Conservation (phyloP, 805 yeast species). For the Ogataea salicorniae region DNA sequence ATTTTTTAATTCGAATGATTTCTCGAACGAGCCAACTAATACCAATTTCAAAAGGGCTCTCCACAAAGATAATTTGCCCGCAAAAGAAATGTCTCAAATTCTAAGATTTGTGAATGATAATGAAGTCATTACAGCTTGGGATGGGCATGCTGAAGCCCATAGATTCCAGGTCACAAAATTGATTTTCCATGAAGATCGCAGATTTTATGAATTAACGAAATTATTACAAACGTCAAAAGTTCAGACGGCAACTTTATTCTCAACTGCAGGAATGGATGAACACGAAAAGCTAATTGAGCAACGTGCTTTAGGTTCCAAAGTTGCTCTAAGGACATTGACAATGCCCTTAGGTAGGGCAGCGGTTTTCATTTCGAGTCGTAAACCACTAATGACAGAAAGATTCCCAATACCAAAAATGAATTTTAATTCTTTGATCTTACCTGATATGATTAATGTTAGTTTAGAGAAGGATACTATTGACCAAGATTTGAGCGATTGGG, state of each 20-base stretch:
- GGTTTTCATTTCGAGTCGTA: conserved; percentile 57
- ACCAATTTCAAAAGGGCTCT: conserved; percentile 2
- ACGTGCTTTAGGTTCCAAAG: conserved; percentile 51
- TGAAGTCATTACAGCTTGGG: conserved; percentile 57
- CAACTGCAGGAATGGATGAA: conserved; percentile 41
- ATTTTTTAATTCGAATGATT: conserved; percentile 7
- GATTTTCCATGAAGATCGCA: conserved; percentile 70
- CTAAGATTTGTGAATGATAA: conserved; percentile 35
- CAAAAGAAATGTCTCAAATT: conserved; percentile 40
- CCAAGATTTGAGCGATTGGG: conserved; percentile 63
- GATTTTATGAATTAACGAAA: conserved; percentile 72
- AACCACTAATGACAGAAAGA: conserved; percentile 79
- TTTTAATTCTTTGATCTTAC: conserved; percentile 58
- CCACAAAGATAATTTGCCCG: conserved; percentile 2
- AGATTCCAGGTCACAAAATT: conserved; percentile 61
- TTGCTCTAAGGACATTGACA: conserved; percentile 67
- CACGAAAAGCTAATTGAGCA: conserved; percentile 52
- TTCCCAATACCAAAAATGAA: conserved; percentile 75
- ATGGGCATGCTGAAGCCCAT: conserved; percentile 66
- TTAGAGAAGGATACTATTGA: conserved; percentile 50
- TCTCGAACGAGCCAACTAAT: conserved; percentile 3
- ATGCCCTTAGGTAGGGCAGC: conserved; percentile 79
- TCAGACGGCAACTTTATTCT: conserved; percentile 45
- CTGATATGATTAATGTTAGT: conserved; percentile 57
- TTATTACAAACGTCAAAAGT: conserved; percentile 64